Base-by-base conservation (phyloP, 108 stramenopile genomes). In the Halocafeteria seosinensis region DNA sequence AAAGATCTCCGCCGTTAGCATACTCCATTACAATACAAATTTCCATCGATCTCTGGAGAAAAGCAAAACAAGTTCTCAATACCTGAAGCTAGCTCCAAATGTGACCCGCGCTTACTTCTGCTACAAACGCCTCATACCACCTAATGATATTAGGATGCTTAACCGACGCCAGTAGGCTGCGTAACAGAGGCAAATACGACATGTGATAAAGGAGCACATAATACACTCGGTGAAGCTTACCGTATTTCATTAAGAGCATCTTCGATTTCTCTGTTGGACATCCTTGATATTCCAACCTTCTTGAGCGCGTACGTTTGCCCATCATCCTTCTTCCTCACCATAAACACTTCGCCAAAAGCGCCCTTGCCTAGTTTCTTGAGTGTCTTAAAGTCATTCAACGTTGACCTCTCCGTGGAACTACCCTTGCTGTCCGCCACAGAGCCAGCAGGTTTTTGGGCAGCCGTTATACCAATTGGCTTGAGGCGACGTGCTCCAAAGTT, bases 11-110 rank as follows among this genome's bases (percentile, higher is more conserved):
- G 34, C 72, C 66, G 11, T 50, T 28, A 32, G 77, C 78, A 65
- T 76, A 69, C 53, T 80, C 79, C 75, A 76, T 75, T 47, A 80
- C 62, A 34, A 80, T 80, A 58, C 71, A 77, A 23, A 77, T 55
- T 38, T 74, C 63, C 31, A 73, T 77, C n/a, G n/a, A n/a, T n/a
- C n/a, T n/a, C n/a, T n/a, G n/a, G n/a, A n/a, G n/a, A n/a, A n/a
- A n/a, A n/a, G n/a, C n/a, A n/a, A n/a, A n/a, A n/a, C n/a, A n/a
- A n/a, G n/a, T n/a, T n/a, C n/a, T n/a, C n/a, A n/a, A n/a, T n/a
- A n/a, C n/a, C n/a, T n/a, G n/a, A n/a, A n/a, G n/a, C n/a, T n/a
- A n/a, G n/a, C n/a, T n/a, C n/a, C n/a, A n/a, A n/a, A n/a, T n/a
- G n/a, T n/a, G n/a, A n/a, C n/a, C n/a, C n/a, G n/a, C n/a, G 28